These are phyloP conservation scores for Dalechampia spathulata DNA, from an alignment of 441 rosid species.

Conservation along the genomic window DNA sequence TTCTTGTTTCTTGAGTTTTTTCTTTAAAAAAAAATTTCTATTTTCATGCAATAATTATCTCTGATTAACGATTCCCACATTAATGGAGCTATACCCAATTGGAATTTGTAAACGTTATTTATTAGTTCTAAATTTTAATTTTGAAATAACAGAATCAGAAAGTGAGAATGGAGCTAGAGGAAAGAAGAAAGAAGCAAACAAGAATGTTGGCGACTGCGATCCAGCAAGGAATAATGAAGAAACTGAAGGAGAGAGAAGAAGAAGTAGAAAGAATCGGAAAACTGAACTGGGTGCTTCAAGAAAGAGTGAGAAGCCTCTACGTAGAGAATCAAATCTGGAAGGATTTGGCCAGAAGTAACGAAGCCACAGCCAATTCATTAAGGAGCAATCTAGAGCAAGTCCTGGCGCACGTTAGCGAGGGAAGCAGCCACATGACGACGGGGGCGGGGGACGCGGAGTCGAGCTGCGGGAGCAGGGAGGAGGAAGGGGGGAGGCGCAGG, in stretches of 20 bases:
- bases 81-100: too few species aligned
- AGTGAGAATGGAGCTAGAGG: constrained; percentile 50
- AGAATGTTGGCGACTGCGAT: constrained; percentile 38
- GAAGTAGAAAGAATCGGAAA: constrained; percentile 46
- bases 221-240: constrained; percentile 33
- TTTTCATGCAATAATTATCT: too few species aligned
- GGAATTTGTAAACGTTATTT: neutral
- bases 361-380: constrained; percentile 59
- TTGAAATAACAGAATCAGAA: constrained; percentile 35
- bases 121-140: neutral
- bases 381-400: constrained; percentile 56
- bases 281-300: constrained; percentile 59
- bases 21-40: neutral
- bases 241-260: constrained; percentile 56
- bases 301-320: constrained; percentile 38
- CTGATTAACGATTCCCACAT: too few species aligned
- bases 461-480: constrained; percentile 47
- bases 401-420: constrained; percentile 47
- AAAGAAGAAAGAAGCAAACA: constrained; percentile 45
- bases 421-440: constrained; percentile 14
- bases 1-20: neutral
- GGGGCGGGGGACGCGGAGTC: constrained; percentile 52
- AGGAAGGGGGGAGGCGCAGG: constrained; percentile 15
- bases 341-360: constrained; percentile 60
- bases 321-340: constrained; percentile 66